These are phyloP conservation scores for Colletotrichum tofieldiae DNA, from an alignment of 2,329 filamentous ascomycete genomes.

Conservation along the genomic window DNA sequence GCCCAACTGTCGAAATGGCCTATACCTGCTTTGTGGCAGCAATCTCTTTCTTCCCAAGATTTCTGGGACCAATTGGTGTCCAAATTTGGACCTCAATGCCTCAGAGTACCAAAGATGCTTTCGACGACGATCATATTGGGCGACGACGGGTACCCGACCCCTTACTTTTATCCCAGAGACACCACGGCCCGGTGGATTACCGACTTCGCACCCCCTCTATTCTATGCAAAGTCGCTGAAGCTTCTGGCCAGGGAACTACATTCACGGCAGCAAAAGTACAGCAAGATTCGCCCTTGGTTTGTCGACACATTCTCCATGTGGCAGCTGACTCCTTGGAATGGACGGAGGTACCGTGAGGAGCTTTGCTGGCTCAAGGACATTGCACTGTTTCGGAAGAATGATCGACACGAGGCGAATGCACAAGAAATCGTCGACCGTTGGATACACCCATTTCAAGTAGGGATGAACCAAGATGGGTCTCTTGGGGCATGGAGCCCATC, in stretches of 20 bases:
- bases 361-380: not conserved
- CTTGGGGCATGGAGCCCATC: not conserved
- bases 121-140: not conserved
- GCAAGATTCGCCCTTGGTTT: constrained; percentile 25
- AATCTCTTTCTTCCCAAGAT: not conserved
- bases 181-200: not conserved
- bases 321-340: constrained; percentile 34
- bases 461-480: not conserved
- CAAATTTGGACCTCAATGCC: not conserved
- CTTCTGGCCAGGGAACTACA: constrained; percentile 13
- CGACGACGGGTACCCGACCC: not conserved
- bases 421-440: not conserved
- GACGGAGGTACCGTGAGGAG: not conserved
- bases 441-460: not conserved
- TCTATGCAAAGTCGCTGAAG: not conserved
- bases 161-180: not conserved
- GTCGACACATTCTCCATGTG: constrained; percentile 28
- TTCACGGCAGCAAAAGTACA: not conserved
- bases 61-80: constrained; percentile 8
- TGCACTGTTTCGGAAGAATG: not conserved
- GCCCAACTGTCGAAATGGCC: not conserved
- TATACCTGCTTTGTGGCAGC: constrained; percentile 2
- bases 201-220: not conserved
- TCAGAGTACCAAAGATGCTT: constrained; percentile 13
- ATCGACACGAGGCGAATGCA: not conserved